Evolutionary conservation across 23 red algal species (phyloP).

Genomic region (Gracilaria caudata): DNA sequence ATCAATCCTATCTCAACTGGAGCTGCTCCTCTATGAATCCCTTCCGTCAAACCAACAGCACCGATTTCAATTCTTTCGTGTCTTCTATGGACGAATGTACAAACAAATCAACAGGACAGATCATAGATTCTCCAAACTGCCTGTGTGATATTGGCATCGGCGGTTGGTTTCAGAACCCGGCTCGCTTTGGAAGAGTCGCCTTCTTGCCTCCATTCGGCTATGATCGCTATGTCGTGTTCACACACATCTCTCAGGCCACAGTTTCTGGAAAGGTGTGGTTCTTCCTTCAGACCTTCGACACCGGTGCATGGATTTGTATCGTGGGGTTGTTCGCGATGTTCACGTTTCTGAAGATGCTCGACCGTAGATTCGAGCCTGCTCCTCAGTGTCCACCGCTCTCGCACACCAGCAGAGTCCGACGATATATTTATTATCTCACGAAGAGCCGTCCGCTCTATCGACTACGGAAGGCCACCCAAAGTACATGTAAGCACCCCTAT

Average conservation of each 20-base stretch:
- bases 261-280: background rate
- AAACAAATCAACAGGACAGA: background rate
- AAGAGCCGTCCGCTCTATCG: background rate
- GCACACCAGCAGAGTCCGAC: background rate
- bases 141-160: too few relatives aligned
- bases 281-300: background rate
- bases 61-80: background rate
- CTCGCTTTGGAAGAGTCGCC: constrained; percentile 15
- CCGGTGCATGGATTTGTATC: constrained; percentile 14
- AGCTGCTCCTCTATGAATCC: background rate
- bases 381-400: background rate
- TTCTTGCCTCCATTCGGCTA: constrained; percentile 26
- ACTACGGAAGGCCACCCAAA: constrained; percentile 31
- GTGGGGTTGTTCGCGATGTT: background rate
- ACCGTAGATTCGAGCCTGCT: background rate
- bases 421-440: background rate
- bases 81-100: background rate
- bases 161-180: constrained; percentile 25
- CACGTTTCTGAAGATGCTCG: constrained; percentile 28
- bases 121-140: background rate
- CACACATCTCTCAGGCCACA: background rate
- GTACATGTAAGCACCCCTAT: background rate
- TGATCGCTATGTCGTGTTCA: constrained; percentile 13
- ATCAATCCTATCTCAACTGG: background rate
- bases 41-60: background rate